Evolutionary conservation across 139 green algal genomes (phyloP).

Genomic region (Limnomonas spitsbergensis): DNA sequence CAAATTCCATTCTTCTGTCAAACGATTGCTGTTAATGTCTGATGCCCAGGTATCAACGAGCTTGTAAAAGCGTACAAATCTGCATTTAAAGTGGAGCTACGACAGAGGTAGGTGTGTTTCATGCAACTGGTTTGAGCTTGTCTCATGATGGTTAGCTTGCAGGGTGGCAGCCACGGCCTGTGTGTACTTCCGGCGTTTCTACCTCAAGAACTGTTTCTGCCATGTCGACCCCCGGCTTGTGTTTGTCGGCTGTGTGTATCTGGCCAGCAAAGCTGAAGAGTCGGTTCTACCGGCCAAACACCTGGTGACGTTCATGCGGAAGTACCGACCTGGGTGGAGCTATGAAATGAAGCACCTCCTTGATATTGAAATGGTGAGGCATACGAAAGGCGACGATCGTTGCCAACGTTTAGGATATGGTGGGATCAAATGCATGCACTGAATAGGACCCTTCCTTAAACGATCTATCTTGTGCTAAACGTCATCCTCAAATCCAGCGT

Average conservation of each 20-base stretch:
- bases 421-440: too few relatives aligned
- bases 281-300: constrained; percentile 62
- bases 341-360: constrained; percentile 63
- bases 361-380: constrained; percentile 65
- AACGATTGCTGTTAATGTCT: not conserved
- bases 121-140: constrained; percentile 2
- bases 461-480: too few relatives aligned
- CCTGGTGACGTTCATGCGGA: constrained; percentile 53
- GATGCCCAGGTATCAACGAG: constrained; percentile 48
- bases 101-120: constrained; percentile 28
- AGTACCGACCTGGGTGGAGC: constrained; percentile 27
- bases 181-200: constrained; percentile 65
- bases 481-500: too few relatives aligned
- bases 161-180: constrained; percentile 54
- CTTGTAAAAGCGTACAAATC: constrained; percentile 39
- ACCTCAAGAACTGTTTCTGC: constrained; percentile 47
- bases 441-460: too few relatives aligned
- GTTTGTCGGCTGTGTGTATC: constrained; percentile 68
- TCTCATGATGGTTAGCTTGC: not conserved
- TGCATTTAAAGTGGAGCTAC: constrained; percentile 19
- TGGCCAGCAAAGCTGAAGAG: constrained; percentile 81
- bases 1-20: too few relatives aligned
- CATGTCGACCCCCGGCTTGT: constrained; percentile 64
- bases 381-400: too few relatives aligned
- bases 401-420: too few relatives aligned